Percentiles rank a stretch among this genome's conserved stretches.
Conservation (phyloP, 106 monocot genomes). For the Dioscorea zingiberensis region DNA sequence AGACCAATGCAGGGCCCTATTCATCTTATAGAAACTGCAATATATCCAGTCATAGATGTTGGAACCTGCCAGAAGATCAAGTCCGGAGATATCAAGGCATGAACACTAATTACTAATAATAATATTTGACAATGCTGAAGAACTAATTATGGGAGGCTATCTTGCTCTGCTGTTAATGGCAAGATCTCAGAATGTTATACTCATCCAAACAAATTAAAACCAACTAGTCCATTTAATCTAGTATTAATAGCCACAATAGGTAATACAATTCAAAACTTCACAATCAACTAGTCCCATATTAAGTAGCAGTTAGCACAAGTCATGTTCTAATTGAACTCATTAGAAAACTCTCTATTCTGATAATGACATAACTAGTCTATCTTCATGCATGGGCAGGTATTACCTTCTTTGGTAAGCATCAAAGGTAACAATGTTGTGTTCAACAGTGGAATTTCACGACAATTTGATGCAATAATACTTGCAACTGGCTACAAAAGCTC, state of each 20-base stretch:
- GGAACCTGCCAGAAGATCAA: constrained; percentile 46
- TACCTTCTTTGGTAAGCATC: constrained; percentile 14
- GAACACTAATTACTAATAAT: neutral
- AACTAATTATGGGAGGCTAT: too few relatives aligned
- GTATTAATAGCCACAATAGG: too few relatives aligned
- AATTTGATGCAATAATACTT: constrained; percentile 44
- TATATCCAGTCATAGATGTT: constrained; percentile 39
- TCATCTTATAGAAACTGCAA: constrained; percentile 14
- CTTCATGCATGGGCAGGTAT: neutral
- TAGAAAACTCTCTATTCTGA: too few relatives aligned
- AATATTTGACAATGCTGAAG: neutral
- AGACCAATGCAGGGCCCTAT: constrained; percentile 45
- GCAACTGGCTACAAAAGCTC: constrained; percentile 46
- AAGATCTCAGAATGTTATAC: too few relatives aligned
- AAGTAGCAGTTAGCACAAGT: too few relatives aligned
- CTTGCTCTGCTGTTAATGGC: too few relatives aligned
- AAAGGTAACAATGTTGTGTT: constrained; percentile 26
- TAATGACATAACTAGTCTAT: neutral
- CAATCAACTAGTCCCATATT: too few relatives aligned
- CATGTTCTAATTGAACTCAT: too few relatives aligned
- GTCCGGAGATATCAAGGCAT: constrained; percentile 26
- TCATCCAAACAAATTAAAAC: too few relatives aligned
- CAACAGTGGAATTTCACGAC: constrained; percentile 18
- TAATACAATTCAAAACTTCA: too few relatives aligned
- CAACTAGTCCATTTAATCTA: too few relatives aligned